These are phyloP conservation scores for Alternaria metachromatica DNA, from an alignment of 2,329 filamentous ascomycete genomes.

Conservation along the genomic window DNA sequence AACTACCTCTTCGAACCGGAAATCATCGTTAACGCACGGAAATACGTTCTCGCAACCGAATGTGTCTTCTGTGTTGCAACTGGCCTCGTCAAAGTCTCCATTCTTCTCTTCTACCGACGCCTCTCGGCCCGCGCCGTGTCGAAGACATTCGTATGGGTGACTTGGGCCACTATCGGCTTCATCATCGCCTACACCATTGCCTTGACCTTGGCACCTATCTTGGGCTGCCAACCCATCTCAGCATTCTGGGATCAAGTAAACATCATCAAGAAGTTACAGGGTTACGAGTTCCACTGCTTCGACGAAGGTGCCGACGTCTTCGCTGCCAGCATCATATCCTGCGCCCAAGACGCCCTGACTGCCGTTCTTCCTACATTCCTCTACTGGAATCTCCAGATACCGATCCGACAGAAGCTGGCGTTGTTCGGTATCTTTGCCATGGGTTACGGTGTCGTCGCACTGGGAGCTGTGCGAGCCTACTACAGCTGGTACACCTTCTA, in stretches of 20 bases:
- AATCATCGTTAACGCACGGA: slow-evolving; percentile 25
- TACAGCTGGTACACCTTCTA: slow-evolving; percentile 39
- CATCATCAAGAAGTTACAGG: slow-evolving; percentile 17
- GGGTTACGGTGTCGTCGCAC: slow-evolving; percentile 36
- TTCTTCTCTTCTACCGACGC: slow-evolving; percentile 42
- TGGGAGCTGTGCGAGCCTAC: slow-evolving; percentile 34
- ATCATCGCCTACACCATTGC: slow-evolving; percentile 36
- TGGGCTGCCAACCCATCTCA: slow-evolving; percentile 39
- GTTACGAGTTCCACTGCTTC: slow-evolving; percentile 40
- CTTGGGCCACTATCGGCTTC: slow-evolving; percentile 36
- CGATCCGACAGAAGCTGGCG: slow-evolving; percentile 37
- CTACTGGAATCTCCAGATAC: slow-evolving; percentile 42
- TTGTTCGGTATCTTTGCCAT: slow-evolving; percentile 42
- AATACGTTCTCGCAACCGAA: slow-evolving; percentile 38
- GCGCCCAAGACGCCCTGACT: slow-evolving; percentile 39
- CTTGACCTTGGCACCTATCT: slow-evolving; percentile 35
- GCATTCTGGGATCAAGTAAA: slow-evolving; percentile 42
- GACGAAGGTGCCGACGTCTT: slow-evolving; percentile 43
- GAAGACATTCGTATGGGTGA: slow-evolving; percentile 30
- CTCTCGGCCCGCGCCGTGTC: slow-evolving; percentile 37
- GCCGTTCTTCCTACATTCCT: slow-evolving; percentile 40
- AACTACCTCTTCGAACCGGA: slow-evolving; percentile 13
- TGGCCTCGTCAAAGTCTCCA: slow-evolving; percentile 43
- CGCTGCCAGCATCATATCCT: slow-evolving; percentile 35
- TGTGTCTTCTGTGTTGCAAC: slow-evolving; percentile 35